phyloP scores from a whole-genome alignment of 2,329 filamentous ascomycete species.

The Trichoderma sp. region DNA sequence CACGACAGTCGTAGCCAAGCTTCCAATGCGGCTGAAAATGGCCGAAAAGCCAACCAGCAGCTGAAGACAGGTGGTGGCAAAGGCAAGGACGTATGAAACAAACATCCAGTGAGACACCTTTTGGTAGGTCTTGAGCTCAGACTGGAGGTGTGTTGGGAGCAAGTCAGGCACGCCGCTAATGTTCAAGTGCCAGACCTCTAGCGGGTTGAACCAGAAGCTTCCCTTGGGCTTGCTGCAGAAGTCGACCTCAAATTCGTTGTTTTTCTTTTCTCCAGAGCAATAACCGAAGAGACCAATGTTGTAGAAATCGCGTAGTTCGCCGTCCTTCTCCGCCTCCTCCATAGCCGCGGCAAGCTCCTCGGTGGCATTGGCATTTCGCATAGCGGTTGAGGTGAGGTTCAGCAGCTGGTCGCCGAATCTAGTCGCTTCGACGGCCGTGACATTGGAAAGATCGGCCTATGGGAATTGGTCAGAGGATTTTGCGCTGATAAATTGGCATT shows the following conservation, averaged over 20 bases:
- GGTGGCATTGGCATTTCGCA: neutral
- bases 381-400: neutral
- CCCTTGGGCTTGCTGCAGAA: slow-evolving; percentile 11
- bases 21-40: slow-evolving; percentile 12
- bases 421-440: neutral
- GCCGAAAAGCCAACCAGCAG: slow-evolving; percentile 7
- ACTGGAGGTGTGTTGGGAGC: slow-evolving; percentile 7
- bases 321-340: neutral
- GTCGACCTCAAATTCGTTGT: neutral
- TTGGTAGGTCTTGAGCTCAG: slow-evolving; percentile 1
- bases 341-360: slow-evolving; percentile 11
- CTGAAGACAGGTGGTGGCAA: neutral
- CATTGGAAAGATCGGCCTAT: slow-evolving; percentile 13
- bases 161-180: neutral
- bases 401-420: slow-evolving; percentile 4
- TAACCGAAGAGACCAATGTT: slow-evolving; percentile 12
- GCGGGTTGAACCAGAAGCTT: slow-evolving; percentile 17
- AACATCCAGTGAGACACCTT: slow-evolving; percentile 17
- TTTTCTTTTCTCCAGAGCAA: neutral
- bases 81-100: slow-evolving; percentile 8
- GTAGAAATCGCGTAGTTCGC: slow-evolving; percentile 11
- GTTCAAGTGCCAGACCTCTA: slow-evolving; percentile 14
- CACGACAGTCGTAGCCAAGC: neutral
- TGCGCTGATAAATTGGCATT: neutral
- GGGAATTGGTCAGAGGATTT: neutral